Conservation (phyloP, 352 stramenopile genomes). For the Phytophthora agathidicida region DNA sequence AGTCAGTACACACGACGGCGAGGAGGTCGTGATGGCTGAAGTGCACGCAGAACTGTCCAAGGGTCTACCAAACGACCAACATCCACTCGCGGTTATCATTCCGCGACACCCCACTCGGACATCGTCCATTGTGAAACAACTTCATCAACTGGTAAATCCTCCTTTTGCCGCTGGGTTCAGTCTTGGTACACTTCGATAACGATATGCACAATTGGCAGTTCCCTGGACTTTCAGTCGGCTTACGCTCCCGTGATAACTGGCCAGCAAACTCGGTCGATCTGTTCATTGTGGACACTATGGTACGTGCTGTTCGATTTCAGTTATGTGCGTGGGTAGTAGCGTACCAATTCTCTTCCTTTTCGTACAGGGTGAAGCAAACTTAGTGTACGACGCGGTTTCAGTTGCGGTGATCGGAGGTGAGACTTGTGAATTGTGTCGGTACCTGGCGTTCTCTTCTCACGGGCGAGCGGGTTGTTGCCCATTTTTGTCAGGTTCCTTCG, state of each 20-base stretch:
- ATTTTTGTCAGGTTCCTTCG: slow-evolving; percentile 53
- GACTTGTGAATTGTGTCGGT: background rate
- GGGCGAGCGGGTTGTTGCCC: too few relatives aligned
- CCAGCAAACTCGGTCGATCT: slow-evolving; percentile 38
- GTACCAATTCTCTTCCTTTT: background rate
- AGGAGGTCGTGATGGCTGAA: slow-evolving; percentile 55
- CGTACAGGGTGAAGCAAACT: slow-evolving; percentile 67
- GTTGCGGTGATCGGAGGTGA: slow-evolving; percentile 74
- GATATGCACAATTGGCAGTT: slow-evolving; percentile 31
- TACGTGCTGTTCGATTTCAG: slow-evolving; percentile 15
- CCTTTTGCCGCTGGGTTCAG: background rate
- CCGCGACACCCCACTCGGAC: slow-evolving; percentile 63
- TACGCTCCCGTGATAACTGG: slow-evolving; percentile 41
- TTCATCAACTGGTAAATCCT: slow-evolving; percentile 37
- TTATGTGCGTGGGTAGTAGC: background rate
- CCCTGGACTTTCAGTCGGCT: slow-evolving; percentile 39
- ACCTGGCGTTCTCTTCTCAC: background rate
- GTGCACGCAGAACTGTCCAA: slow-evolving; percentile 39
- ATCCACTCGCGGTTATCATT: slow-evolving; percentile 58
- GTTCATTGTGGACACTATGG: slow-evolving; percentile 78
- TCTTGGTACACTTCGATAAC: background rate
- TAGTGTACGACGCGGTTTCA: slow-evolving; percentile 53
- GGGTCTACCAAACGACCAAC: slow-evolving; percentile 1
- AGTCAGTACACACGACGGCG: slow-evolving; percentile 71
- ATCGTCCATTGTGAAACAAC: slow-evolving; percentile 36